A percentile compares a stretch with the other conserved stretches of the same genome.
Evolutionary conservation across 805 yeast genomes (phyloP).

Genomic region (Wickerhamomyces queroliae): DNA sequence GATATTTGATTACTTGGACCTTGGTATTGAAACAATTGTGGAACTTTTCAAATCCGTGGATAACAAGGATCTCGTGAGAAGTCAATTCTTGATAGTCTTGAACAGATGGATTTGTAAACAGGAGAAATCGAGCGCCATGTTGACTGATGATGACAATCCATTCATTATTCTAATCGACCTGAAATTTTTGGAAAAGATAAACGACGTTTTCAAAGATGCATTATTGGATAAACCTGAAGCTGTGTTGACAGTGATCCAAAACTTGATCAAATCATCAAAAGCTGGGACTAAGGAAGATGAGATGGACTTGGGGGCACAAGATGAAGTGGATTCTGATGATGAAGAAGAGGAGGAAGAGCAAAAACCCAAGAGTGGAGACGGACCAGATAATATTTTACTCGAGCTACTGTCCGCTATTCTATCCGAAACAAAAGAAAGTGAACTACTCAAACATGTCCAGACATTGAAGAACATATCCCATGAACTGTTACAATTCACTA

Average conservation of each 20-base stretch:
- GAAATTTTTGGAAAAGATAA: constrained; percentile 57
- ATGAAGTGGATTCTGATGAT: no score
- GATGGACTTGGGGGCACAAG: no score
- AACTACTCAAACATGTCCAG: constrained; percentile 13
- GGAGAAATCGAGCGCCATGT: constrained; percentile 3
- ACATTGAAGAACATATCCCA: constrained; percentile 26
- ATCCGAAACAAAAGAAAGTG: constrained; percentile 20
- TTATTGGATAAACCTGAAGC: constrained; percentile 42
- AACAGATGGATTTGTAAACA: constrained; percentile 50
- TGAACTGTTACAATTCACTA: constrained; percentile 9
- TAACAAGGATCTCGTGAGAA: constrained; percentile 38
- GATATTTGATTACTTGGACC: constrained; percentile 39
- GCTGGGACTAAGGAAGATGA: constrained; percentile 5
- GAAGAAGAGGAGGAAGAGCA: constrained; percentile 22
- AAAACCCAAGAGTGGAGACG: constrained; percentile 17
- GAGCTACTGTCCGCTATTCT: constrained; percentile 33
- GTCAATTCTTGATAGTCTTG: constrained; percentile 44
- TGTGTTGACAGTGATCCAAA: constrained; percentile 43
- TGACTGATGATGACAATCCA: constrained; percentile 40
- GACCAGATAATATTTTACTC: constrained; percentile 28
- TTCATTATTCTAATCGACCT: constrained; percentile 51
- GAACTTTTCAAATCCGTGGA: constrained; percentile 44
- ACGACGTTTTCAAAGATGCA: constrained; percentile 50
- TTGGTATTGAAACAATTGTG: constrained; percentile 33
- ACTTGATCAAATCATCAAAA: constrained; percentile 26